Conservation (phyloP, 2,329 filamentous ascomycete genomes). For the Verticillium nonalfalfae region DNA sequence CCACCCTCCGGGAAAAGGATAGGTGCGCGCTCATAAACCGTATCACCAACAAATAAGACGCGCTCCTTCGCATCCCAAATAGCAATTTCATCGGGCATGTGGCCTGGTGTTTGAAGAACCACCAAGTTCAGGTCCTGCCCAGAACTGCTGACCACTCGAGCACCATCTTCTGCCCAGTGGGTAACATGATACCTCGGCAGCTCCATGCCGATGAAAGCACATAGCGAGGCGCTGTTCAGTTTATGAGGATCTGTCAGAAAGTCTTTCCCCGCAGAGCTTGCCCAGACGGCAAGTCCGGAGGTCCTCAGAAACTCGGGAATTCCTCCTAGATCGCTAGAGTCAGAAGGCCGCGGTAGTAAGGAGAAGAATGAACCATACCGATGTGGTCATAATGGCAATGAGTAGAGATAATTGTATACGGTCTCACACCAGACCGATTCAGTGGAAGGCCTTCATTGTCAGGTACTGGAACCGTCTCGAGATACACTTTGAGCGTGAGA, state of each 20-base stretch:
- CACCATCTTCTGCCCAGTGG: constrained; percentile 31
- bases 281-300: constrained; percentile 18
- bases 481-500: constrained; percentile 28
- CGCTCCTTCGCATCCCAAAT: constrained; percentile 36
- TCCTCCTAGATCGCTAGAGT: constrained; percentile 19
- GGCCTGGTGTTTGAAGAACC: constrained; percentile 38
- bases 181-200: constrained; percentile 32
- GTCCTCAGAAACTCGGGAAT: constrained; percentile 25
- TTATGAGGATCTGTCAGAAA: constrained; percentile 28
- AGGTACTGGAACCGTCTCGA: constrained; percentile 30
- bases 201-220: constrained; percentile 24
- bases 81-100: constrained; percentile 37
- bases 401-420: constrained; percentile 34
- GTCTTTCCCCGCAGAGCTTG: constrained; percentile 25
- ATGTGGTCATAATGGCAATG: constrained; percentile 42
- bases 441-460: constrained; percentile 25
- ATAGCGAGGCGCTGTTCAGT: constrained; percentile 31
- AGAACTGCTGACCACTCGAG: constrained; percentile 14
- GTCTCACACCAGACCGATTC: constrained; percentile 23
- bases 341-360: background rate
- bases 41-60: constrained; percentile 37
- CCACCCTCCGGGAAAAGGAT: constrained; percentile 14
- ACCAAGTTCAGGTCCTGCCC: constrained; percentile 25
- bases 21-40: constrained; percentile 29
- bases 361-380: constrained; percentile 4